Conservation (phyloP, 2,329 filamentous ascomycete species). For the Alternaria angustiovoidea region DNA sequence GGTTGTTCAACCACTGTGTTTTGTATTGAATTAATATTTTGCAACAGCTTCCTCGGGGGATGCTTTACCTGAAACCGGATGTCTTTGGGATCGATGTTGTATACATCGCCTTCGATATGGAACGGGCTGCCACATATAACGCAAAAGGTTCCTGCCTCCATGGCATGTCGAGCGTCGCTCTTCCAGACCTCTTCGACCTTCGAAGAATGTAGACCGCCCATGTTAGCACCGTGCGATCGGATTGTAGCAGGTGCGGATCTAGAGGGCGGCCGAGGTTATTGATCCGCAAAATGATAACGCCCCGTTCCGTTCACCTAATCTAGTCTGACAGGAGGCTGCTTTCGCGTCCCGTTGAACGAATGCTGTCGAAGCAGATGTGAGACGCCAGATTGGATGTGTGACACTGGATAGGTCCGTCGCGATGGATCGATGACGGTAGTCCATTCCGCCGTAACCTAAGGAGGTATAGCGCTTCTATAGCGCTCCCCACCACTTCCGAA, state of each 20-base stretch:
- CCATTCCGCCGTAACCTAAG: slow-evolving; percentile 1
- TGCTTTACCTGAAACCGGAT: slow-evolving; percentile 26
- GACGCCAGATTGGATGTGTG: neutral
- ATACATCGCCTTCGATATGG: slow-evolving; percentile 31
- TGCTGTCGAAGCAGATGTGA: neutral
- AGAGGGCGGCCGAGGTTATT: neutral
- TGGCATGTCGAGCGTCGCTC: slow-evolving; percentile 27
- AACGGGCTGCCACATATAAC: slow-evolving; percentile 40
- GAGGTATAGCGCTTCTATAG: slow-evolving; percentile 8
- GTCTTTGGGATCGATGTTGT: slow-evolving; percentile 31
- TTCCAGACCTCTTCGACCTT: slow-evolving; percentile 17
- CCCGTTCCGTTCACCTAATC: neutral
- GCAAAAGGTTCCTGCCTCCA: slow-evolving; percentile 36
- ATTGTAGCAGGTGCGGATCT: neutral
- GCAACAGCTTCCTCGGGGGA: neutral
- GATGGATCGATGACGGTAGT: slow-evolving; percentile 17
- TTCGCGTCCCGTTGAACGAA: slow-evolving; percentile 2
- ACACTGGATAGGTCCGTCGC: slow-evolving; percentile 5
- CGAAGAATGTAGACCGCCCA: slow-evolving; percentile 27
- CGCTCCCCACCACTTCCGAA: slow-evolving; percentile 4
- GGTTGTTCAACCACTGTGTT: slow-evolving; percentile 36
- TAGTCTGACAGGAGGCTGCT: slow-evolving; percentile 1
- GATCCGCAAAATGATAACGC: slow-evolving; percentile 1
- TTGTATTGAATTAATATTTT: neutral
- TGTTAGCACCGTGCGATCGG: slow-evolving; percentile 5